These are phyloP conservation scores for Didymosphaeria variabile DNA, from an alignment of 2,329 filamentous ascomycete species.

Conservation along the genomic window DNA sequence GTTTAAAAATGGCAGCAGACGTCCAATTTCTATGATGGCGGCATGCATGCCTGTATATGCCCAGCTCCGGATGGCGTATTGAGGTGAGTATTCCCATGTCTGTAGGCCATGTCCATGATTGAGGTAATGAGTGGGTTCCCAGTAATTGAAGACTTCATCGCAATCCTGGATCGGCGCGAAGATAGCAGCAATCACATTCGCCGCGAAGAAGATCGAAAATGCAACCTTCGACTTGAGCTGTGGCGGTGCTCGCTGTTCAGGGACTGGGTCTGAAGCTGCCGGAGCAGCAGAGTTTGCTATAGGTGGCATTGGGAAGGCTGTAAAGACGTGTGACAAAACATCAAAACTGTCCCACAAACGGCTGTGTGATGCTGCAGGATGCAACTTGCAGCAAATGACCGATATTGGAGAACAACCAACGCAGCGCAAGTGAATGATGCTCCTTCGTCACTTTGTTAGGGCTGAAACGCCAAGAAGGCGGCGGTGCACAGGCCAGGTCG, in stretches of 20 bases:
- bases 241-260: conserved; percentile 42
- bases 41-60: conserved; percentile 86
- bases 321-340: background rate
- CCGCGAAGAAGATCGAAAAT: conserved; percentile 81
- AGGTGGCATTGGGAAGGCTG: conserved; percentile 8
- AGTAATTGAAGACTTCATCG: conserved; percentile 99
- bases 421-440: background rate
- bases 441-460: conserved; percentile 20
- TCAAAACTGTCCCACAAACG: background rate
- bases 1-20: conserved; percentile 57
- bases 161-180: conserved; percentile 96
- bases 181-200: conserved; percentile 78
- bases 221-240: conserved; percentile 73
- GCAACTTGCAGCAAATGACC: background rate
- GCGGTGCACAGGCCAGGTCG: conserved; percentile 24
- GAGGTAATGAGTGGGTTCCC: conserved; percentile 95
- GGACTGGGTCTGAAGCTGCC: background rate
- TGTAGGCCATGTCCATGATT: conserved; percentile 92
- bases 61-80: conserved; percentile 96
- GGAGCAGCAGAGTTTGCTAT: conserved; percentile 6
- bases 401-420: background rate
- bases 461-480: conserved; percentile 32
- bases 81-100: conserved; percentile 98
- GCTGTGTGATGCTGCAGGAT: background rate
- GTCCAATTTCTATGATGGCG: conserved; percentile 71